Base-by-base conservation (phyloP, 2,329 filamentous ascomycete genomes). In the Paramyrothecium sp. region DNA sequence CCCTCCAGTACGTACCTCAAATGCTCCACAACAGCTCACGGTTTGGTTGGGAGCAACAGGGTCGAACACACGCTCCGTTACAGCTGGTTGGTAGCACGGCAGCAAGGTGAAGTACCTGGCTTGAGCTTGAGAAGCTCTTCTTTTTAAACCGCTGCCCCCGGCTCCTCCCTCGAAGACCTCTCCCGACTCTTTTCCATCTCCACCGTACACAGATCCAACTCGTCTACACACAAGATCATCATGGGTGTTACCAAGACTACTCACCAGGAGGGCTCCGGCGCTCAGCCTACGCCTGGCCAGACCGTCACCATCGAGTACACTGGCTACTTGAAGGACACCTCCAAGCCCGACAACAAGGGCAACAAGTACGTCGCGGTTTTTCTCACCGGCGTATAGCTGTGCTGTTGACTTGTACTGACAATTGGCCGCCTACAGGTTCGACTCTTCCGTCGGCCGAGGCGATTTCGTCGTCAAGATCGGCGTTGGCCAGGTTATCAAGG, bases 301-400 rank as follows among this genome's bases (percentile, higher is more conserved):
- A 85, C 77, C 23, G 91, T 98, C 69, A 85, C 84, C 69, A 96
- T 98, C 71, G 86, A 95, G 77, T 98, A 98, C 83, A 95, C 89
- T 47, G 95, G 95, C 67, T 97, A 81, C 77, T 82, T 98, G 62
- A 90, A 89, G 76, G 88, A 96, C 69, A 69, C 78, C 21, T 76
- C 69, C 62, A 76, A 85, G 72, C 75, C 82, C 19, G 80, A 85
- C 57, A 80, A 84, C 69, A 86, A 90, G 82, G 93, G 93, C 67
- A 76, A 73, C 23, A 71, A 92, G 92, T 96, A 79, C 69, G 88
- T 76, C 19, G 55, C 1, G 2, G 13, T 2, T 21, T n/a, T 30
- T 34, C 23, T 10, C 17, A 19, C 2, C 26, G 49, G 17, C 48
- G 11, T 12, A 17, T 20, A 34, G n/a, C 8, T 2, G 5, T 20